Base-by-base conservation (phyloP, 1,139 yeast genomes). In the Yamadazyma pseudoaaseri region DNA sequence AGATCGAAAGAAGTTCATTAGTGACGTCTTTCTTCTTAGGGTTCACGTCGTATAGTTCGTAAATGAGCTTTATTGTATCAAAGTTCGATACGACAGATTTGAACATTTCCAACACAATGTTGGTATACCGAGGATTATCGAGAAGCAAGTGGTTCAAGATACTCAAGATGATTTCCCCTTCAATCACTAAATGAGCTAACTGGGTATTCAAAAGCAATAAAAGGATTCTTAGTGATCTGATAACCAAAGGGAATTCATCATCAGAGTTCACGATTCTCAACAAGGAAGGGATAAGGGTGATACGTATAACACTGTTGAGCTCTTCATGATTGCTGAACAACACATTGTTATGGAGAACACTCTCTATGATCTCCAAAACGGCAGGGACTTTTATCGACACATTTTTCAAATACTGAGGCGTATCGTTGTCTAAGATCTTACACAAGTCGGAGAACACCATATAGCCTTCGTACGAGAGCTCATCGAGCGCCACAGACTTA, bases 321-420 rank as follows among this genome's bases (percentile, higher is more conserved):
- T 86, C 96, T 3, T 56, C 61, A 45, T 82, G 86, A 1, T 55
- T 39, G n/a, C 65, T 56, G 49, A 92, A 86, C 4, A 81, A 52
- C 0, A 49, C 43, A 15, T 68, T 64, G 47, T 86, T 87, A 1
- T 74, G 60, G 20, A 80, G 56, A 5, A 83, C 65, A 35, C 81
- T 82, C 55, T 90, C 97, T 23, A 89, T 56, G 15, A 90, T 70
- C 49, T 90, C 98, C 31, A 92, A 71, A 0, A 87, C 85, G 36
- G 87, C 81, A 5, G 80, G 74, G 36, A 77, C 78, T 3, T 85
- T 77, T 5, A 90, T 62, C 22, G 71, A 67, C n/a, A 55, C 41
- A n/a, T 54, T 53, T n/a, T 45, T 48, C 33, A 67, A 80, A 62
- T 47, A 80, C 1, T 56, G 42, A 0, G 89, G 79, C 25, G 67